Evolutionary conservation across 176 grass and related monocot species (phyloP).

Genomic region (Metroxylon sagu): DNA sequence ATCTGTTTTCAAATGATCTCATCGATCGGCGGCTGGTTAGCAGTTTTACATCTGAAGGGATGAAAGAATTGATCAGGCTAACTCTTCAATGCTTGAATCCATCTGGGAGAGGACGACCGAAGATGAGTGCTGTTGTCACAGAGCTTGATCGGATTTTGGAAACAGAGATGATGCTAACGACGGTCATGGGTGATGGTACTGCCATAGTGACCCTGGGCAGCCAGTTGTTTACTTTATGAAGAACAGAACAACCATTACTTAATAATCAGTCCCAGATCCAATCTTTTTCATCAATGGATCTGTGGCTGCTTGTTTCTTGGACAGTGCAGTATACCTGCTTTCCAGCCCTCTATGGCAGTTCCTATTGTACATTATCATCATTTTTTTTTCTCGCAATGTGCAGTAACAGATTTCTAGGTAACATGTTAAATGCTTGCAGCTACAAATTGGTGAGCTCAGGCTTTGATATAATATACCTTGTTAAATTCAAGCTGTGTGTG

Average conservation of each 20-base stretch:
- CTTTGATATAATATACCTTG: no score
- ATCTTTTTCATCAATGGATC: no score
- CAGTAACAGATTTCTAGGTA: no score
- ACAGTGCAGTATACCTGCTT: no score
- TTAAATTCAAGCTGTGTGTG: no score
- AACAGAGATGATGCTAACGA: conserved; percentile 88
- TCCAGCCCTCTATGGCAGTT: no score
- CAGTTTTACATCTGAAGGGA: conserved; percentile 82
- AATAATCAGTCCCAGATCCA: background rate
- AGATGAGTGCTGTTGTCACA: conserved; percentile 48
- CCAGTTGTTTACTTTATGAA: conserved; percentile 80
- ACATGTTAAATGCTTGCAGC: no score
- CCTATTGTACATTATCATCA: no score
- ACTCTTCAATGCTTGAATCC: conserved; percentile 57
- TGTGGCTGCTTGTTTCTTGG: no score
- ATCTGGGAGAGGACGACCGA: conserved; percentile 49
- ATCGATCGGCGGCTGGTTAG: conserved; percentile 49
- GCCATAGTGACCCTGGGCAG: conserved; percentile 89
- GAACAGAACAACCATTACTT: background rate
- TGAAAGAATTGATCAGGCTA: conserved; percentile 58
- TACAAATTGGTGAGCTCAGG: no score
- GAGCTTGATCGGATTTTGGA: conserved; percentile 79
- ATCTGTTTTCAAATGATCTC: conserved; percentile 33
- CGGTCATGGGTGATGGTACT: conserved; percentile 89
- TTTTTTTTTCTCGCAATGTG: no score